These are phyloP conservation scores for Chrysosporium keratinophilum DNA, from an alignment of 2,329 filamentous ascomycete genomes.

Conservation along the genomic window DNA sequence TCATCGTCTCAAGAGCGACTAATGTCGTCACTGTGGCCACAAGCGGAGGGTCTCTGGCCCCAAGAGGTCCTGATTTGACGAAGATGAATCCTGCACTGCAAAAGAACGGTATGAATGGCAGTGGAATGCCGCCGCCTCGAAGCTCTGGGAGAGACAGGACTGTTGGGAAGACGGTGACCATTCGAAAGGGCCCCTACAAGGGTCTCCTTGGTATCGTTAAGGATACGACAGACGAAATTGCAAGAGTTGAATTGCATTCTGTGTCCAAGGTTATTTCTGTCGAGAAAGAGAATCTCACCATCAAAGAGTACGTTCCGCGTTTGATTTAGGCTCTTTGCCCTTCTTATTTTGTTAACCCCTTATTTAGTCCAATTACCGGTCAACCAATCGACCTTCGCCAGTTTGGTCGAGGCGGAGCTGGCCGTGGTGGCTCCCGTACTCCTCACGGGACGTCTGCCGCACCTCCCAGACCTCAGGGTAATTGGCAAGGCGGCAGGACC, in stretches of 20 bases:
- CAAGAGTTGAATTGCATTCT: constrained; percentile 84
- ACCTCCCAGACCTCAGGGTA: constrained; percentile 29
- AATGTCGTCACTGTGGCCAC: constrained; percentile 88
- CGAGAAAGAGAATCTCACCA: constrained; percentile 66
- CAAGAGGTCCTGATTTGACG: constrained; percentile 60
- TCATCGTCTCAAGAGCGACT: constrained; percentile 76
- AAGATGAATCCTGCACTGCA: constrained; percentile 89
- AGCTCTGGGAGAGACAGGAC: constrained; percentile 66
- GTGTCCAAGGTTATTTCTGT: constrained; percentile 87
- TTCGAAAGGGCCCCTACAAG: constrained; percentile 81
- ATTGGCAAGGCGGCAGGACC: constrained; percentile 58
- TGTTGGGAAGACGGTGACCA: constrained; percentile 82
- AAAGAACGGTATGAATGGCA: constrained; percentile 50
- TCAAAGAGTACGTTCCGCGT: constrained; percentile 59
- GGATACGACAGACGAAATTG: constrained; percentile 76
- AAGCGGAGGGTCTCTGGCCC: constrained; percentile 70
- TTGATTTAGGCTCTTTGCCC: constrained; percentile 1
- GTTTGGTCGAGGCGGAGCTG: constrained; percentile 35
- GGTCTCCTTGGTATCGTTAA: constrained; percentile 91
- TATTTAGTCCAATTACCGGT: constrained; percentile 52
- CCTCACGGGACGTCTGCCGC: constrained; percentile 39
- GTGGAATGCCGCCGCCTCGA: constrained; percentile 60
- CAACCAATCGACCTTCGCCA: constrained; percentile 62
- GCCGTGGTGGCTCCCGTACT: constrained; percentile 35
- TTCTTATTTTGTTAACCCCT: constrained; percentile 16